A percentile compares a stretch with the other conserved stretches of the same genome.
phyloP scores from a whole-genome alignment of 495 filamentous ascomycete genomes.

The Trichoderma reesei region DNA sequence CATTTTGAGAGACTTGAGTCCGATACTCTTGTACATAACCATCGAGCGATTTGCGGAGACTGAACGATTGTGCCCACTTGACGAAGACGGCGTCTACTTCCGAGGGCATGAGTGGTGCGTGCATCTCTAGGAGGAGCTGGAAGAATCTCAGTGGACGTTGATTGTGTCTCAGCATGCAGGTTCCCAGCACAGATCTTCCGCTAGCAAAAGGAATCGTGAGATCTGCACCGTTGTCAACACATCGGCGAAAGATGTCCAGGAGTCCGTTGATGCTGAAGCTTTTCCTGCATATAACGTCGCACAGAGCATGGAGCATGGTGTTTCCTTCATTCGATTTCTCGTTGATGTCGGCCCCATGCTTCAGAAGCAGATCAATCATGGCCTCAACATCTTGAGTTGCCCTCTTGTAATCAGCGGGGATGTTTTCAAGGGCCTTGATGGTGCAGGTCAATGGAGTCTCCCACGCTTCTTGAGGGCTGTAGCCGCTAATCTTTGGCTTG shows the following conservation, averaged over 20 bases:
- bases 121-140: background rate
- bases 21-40: background rate
- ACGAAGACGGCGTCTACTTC: background rate
- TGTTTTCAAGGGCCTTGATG: background rate
- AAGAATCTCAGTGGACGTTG: background rate
- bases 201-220: background rate
- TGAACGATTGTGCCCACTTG: background rate
- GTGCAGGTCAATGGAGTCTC: background rate
- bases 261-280: background rate
- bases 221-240: background rate
- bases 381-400: background rate
- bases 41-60: background rate
- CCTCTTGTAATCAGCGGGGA: background rate
- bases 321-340: too few relatives aligned
- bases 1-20: background rate
- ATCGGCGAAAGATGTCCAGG: background rate
- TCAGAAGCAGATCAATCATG: background rate
- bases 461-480: background rate
- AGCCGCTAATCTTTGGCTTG: background rate
- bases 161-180: background rate
- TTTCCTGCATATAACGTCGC: background rate
- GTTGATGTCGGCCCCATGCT: background rate
- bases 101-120: background rate
- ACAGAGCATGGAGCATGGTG: background rate
- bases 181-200: background rate